Evolutionary conservation across 2,329 filamentous ascomycete genomes (phyloP).

Genomic region (Paecilomyces niveus): DNA sequence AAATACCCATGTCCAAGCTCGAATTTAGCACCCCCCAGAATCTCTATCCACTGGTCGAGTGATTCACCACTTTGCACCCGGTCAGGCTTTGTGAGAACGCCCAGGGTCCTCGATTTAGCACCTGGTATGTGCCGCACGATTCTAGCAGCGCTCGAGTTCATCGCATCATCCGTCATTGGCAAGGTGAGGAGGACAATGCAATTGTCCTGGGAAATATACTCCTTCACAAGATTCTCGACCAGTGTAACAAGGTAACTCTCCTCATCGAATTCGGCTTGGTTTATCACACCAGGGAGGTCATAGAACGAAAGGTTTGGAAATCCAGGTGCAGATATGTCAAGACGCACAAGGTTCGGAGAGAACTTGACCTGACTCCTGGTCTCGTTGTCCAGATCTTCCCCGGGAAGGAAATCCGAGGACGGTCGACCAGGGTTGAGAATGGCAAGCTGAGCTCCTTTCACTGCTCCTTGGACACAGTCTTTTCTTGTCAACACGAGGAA

Average conservation of each 20-base stretch:
- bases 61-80: slow-evolving; percentile 49
- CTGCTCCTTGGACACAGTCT: slow-evolving; percentile 56
- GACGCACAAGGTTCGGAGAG: slow-evolving; percentile 70
- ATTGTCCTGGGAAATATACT: slow-evolving; percentile 62
- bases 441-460: slow-evolving; percentile 70
- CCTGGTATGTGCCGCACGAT: slow-evolving; percentile 51
- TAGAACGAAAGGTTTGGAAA: slow-evolving; percentile 74
- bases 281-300: slow-evolving; percentile 77
- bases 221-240: slow-evolving; percentile 61
- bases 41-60: slow-evolving; percentile 54
- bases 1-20: slow-evolving; percentile 68
- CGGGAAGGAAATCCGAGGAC: slow-evolving; percentile 49
- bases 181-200: slow-evolving; percentile 72
- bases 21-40: slow-evolving; percentile 58
- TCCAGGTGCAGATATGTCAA: slow-evolving; percentile 65
- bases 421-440: slow-evolving; percentile 60
- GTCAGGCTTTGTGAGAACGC: slow-evolving; percentile 82
- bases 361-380: slow-evolving; percentile 54
- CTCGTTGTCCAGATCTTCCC: slow-evolving; percentile 31
- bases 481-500: slow-evolving; percentile 61
- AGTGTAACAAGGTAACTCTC: slow-evolving; percentile 65
- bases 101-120: slow-evolving; percentile 57
- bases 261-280: slow-evolving; percentile 55
- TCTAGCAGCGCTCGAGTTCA: slow-evolving; percentile 64
- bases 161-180: slow-evolving; percentile 70